Conservation (phyloP, 23 red algal species). For the Agarophyton chilense region DNA sequence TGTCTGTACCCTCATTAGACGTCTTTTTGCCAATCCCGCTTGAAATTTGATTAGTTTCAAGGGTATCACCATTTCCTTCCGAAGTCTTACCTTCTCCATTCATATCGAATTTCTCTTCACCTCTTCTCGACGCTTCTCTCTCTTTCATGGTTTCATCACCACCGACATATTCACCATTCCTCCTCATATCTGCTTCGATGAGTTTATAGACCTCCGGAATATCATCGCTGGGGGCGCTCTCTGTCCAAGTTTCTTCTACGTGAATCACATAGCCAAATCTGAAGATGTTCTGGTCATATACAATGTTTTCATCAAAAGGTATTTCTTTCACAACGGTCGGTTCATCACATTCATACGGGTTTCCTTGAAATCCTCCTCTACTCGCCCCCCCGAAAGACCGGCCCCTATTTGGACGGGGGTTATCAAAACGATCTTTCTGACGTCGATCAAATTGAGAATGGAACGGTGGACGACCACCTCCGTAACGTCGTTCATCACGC, state of each 20-base stretch:
- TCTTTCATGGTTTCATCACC: background rate
- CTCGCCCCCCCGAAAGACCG: background rate
- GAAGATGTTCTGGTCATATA: background rate
- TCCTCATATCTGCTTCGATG: background rate
- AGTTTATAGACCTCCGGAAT: background rate
- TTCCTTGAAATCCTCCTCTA: background rate
- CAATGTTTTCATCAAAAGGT: background rate
- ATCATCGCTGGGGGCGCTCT: background rate
- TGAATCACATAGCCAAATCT: background rate
- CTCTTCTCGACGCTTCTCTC: background rate
- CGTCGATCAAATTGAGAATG: background rate
- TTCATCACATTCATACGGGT: background rate
- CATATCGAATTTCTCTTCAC: background rate
- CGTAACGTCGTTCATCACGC: background rate
- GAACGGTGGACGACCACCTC: background rate
- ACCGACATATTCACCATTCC: background rate
- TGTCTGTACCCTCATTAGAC: too few species aligned
- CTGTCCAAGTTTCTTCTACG: background rate
- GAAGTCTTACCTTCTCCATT: background rate
- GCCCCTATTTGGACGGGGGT: background rate
- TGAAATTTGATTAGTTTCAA: too few species aligned
- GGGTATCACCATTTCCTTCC: too few species aligned
- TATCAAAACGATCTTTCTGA: background rate
- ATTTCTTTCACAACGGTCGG: background rate
- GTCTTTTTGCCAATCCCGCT: too few species aligned